Conservation (phyloP, 495 filamentous ascomycete genomes). For the Xylaria venustula region DNA sequence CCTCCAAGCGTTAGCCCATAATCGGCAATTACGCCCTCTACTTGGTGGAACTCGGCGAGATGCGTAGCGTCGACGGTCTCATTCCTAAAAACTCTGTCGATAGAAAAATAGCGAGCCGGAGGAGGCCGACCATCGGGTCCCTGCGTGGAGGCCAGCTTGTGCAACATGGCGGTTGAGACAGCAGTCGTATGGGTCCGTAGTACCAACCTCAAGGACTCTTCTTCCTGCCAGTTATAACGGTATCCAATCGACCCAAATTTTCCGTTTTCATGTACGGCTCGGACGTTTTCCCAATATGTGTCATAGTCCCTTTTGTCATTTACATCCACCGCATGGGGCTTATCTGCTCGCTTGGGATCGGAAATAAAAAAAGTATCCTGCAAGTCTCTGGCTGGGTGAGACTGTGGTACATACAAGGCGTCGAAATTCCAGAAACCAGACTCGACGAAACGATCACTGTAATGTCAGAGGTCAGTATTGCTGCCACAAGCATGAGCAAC, state of each 20-base stretch:
- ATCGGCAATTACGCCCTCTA: conserved; percentile 94
- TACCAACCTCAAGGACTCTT: conserved; percentile 87
- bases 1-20: conserved; percentile 88
- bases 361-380: conserved; percentile 95
- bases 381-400: conserved; percentile 94
- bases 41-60: conserved; percentile 94
- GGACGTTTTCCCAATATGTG: conserved; percentile 81
- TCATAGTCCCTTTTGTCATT: conserved; percentile 78
- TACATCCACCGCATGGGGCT: conserved; percentile 52
- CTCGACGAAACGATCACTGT: conserved; percentile 65
- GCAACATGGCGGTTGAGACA: conserved; percentile 80
- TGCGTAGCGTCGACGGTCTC: conserved; percentile 96
- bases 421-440: conserved; percentile 99
- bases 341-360: conserved; percentile 75
- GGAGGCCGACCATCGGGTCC: conserved; percentile 47
- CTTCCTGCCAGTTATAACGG: conserved; percentile 85
- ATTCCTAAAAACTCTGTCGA: conserved; percentile 91
- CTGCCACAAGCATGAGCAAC: not conserved
- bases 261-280: conserved; percentile 76
- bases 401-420: conserved; percentile 94
- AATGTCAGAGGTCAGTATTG: too few relatives aligned
- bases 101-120: conserved; percentile 92
- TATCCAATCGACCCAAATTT: conserved; percentile 94
- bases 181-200: conserved; percentile 96
- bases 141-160: conserved; percentile 75